Conservation (phyloP, 352 stramenopile species). For the Globisporangium sylvaticum region DNA sequence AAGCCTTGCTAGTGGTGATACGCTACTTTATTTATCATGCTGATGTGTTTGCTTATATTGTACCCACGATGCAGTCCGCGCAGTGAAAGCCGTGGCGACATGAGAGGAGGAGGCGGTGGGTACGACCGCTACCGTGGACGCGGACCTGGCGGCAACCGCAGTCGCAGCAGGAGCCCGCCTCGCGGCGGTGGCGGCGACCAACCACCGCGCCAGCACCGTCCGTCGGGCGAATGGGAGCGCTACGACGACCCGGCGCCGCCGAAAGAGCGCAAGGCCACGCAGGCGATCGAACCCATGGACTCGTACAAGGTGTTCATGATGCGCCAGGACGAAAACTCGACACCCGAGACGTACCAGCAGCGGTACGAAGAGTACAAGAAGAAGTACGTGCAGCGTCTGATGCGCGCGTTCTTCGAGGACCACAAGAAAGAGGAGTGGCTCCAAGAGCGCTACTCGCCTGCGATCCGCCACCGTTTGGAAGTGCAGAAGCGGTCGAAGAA, state of each 20-base stretch:
- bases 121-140: slow-evolving; percentile 23
- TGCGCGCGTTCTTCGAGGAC: slow-evolving; percentile 81
- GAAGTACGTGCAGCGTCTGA: slow-evolving; percentile 72
- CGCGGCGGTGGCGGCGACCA: slow-evolving; percentile 12
- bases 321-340: slow-evolving; percentile 76
- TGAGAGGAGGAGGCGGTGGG: slow-evolving; percentile 10
- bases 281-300: slow-evolving; percentile 63
- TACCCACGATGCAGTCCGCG: slow-evolving; percentile 10
- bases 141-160: slow-evolving; percentile 21
- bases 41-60: neutral
- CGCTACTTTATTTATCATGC: neutral
- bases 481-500: slow-evolving; percentile 65
- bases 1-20: neutral
- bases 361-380: slow-evolving; percentile 90
- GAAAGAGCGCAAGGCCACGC: slow-evolving; percentile 30
- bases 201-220: neutral
- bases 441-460: slow-evolving; percentile 81
- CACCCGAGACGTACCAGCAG: slow-evolving; percentile 80
- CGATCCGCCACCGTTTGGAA: slow-evolving; percentile 61
- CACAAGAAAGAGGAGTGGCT: slow-evolving; percentile 86
- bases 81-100: slow-evolving; percentile 22
- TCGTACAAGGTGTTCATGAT: slow-evolving; percentile 90
- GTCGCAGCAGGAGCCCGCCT: slow-evolving; percentile 33
- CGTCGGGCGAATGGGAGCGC: slow-evolving; percentile 20
- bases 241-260: slow-evolving; percentile 16